A percentile compares a stretch with the other conserved stretches of the same genome.
These are phyloP conservation scores for Phellopilus nigrolimitatus DNA, from an alignment of 1,284 basidiomycete species.

Conservation along the genomic window DNA sequence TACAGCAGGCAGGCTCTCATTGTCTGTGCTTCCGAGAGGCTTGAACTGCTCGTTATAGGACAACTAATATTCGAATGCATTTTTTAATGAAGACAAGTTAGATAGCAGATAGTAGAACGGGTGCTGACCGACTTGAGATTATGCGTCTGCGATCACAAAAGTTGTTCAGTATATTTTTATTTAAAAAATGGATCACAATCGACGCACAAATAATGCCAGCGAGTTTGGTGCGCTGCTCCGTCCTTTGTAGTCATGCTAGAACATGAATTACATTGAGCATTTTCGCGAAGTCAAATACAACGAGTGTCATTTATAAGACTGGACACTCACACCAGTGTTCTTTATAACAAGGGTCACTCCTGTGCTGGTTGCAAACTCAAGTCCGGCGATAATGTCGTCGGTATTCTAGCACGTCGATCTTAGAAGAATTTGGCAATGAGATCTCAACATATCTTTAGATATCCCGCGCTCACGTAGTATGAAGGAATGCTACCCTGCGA, in stretches of 20 bases:
- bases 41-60: not conserved
- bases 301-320: slow-evolving; percentile 27
- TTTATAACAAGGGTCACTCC: slow-evolving; percentile 26
- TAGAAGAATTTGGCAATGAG: not conserved
- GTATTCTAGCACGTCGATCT: slow-evolving; percentile 25
- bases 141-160: slow-evolving; percentile 12
- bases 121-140: slow-evolving; percentile 19
- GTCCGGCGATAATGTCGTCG: slow-evolving; percentile 23
- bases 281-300: not conserved
- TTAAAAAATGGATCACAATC: too few species aligned
- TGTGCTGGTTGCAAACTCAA: slow-evolving; percentile 24
- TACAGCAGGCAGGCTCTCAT: slow-evolving; percentile 9
- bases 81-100: not conserved
- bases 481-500: slow-evolving; percentile 18
- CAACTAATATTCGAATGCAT: not conserved
- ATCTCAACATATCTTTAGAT: not conserved
- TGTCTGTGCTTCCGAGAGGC: slow-evolving; percentile 13
- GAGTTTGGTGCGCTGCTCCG: slow-evolving; percentile 21
- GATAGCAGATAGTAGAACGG: not conserved
- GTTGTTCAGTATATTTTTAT: not conserved
- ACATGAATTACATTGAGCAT: not conserved
- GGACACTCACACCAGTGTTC: slow-evolving; percentile 23
- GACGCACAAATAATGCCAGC: slow-evolving; percentile 15
- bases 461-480: slow-evolving; percentile 13
- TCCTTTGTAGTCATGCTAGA: slow-evolving; percentile 21